Conservation (phyloP, 1,284 basidiomycete genomes). For the Papiliotrema flavescens region DNA sequence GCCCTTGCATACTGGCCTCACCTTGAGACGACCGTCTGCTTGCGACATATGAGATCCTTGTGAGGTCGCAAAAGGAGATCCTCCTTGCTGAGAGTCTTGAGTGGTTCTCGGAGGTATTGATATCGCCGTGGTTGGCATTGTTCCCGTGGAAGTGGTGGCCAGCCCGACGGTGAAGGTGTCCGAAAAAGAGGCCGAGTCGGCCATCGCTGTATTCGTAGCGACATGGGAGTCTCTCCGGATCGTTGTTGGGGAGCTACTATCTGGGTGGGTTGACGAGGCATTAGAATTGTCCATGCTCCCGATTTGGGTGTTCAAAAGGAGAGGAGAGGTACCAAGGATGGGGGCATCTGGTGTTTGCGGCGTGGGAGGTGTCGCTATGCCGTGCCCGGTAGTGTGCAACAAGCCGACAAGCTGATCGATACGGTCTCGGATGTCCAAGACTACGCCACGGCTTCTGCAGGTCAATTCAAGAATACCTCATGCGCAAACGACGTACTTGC, state of each 20-base stretch:
- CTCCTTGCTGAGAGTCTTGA: background rate
- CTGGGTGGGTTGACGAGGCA: background rate
- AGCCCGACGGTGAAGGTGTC: background rate
- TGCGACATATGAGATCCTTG: background rate
- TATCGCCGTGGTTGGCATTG: background rate
- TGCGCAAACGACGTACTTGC: slow-evolving; percentile 8
- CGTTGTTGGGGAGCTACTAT: background rate
- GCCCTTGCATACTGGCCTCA: background rate
- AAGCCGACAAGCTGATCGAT: background rate
- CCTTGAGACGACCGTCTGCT: slow-evolving; percentile 7
- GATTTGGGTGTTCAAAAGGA: background rate
- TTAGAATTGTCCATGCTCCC: background rate
- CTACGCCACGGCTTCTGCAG: background rate
- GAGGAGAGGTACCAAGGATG: background rate
- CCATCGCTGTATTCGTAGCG: background rate
- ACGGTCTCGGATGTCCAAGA: background rate
- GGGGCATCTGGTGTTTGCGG: background rate
- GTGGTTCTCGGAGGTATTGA: background rate
- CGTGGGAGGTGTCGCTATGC: background rate
- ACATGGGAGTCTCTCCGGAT: background rate
- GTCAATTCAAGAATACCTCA: background rate
- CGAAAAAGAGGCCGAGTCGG: background rate
- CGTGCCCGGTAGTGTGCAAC: background rate
- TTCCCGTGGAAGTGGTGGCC: background rate
- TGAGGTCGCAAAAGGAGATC: background rate